A percentile compares a stretch with the other conserved stretches of the same genome.
These are phyloP conservation scores for Vigna hirtella DNA, from an alignment of 306 rosid genomes.

Conservation along the genomic window DNA sequence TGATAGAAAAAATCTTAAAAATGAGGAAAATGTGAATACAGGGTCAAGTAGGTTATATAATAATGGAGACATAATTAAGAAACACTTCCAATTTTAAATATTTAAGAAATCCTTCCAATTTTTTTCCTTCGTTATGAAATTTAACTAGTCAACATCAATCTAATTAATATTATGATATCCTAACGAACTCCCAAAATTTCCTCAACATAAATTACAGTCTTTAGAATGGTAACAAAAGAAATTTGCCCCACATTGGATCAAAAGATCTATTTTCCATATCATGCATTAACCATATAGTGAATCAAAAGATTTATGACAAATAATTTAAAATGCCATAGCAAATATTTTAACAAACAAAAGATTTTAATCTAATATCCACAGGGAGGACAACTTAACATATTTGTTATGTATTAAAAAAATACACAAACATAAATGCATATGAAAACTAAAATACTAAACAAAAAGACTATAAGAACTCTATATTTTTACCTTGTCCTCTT, in stretches of 20 bases:
- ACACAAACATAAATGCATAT: slow-evolving; percentile 21
- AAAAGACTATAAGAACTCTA: not conserved
- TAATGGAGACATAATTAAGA: not conserved
- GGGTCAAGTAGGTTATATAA: not conserved
- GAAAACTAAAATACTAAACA: slow-evolving; percentile 29
- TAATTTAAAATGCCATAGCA: not conserved
- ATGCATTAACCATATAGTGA: not conserved
- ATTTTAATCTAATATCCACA: not conserved
- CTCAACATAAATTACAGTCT: not conserved
- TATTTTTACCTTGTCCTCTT: slow-evolving; percentile 75
- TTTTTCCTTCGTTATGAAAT: not conserved
- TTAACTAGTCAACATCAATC: not conserved
- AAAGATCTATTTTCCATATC: no score
- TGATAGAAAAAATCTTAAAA: not conserved
- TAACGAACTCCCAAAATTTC: not conserved
- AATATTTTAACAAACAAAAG: not conserved
- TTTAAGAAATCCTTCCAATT: not conserved
- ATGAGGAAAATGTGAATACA: not conserved
- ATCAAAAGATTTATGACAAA: not conserved
- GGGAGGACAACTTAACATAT: slow-evolving; percentile 4
- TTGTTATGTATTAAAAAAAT: not conserved
- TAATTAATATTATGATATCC: not conserved
- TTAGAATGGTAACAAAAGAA: not conserved
- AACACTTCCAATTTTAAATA: not conserved
- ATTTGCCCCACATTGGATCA: not conserved